Percentiles rank a stretch among this genome's conserved stretches.
These are phyloP conservation scores for Aspergillus homomorphus DNA, from an alignment of 495 filamentous ascomycete genomes.

Conservation along the genomic window DNA sequence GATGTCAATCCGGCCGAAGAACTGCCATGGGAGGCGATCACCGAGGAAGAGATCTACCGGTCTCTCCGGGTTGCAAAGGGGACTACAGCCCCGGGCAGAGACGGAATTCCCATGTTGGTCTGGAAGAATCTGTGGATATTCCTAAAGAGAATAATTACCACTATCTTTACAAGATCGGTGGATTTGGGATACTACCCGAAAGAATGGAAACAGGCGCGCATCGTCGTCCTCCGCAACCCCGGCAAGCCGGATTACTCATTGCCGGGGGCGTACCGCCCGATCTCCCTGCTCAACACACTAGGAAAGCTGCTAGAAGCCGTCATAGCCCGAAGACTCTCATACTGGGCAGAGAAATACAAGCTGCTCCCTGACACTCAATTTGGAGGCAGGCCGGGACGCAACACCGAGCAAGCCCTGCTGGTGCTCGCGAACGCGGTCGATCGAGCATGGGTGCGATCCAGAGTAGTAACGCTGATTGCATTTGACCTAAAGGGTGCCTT, in stretches of 20 bases:
- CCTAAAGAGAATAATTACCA: constrained; percentile 15
- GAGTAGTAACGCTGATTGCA: constrained; percentile 21
- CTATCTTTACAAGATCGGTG: constrained; percentile 20
- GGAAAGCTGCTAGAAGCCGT: constrained; percentile 28
- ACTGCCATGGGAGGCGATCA: constrained; percentile 24
- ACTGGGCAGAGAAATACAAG: constrained; percentile 18
- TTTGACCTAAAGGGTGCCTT: constrained; percentile 33
- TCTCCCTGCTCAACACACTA: constrained; percentile 28
- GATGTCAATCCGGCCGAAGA: not conserved
- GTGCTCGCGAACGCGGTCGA: constrained; percentile 25
- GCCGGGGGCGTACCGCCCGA: constrained; percentile 23
- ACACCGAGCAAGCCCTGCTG: constrained; percentile 24
- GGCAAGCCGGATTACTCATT: constrained; percentile 24
- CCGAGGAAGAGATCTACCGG: constrained; percentile 24
- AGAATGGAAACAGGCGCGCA: constrained; percentile 18
- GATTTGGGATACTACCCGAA: constrained; percentile 22
- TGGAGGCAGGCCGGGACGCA: constrained; percentile 23
- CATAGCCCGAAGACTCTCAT: constrained; percentile 21
- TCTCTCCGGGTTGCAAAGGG: constrained; percentile 21
- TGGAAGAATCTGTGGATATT: constrained; percentile 25
- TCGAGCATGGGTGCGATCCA: constrained; percentile 21
- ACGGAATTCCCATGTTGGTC: constrained; percentile 20
- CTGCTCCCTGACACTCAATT: constrained; percentile 27
- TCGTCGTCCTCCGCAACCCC: constrained; percentile 26
- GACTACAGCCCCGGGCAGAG: constrained; percentile 24